Evolutionary conservation across 257 asterid genomes (phyloP).

Genomic region (Euphrasia confusa): DNA sequence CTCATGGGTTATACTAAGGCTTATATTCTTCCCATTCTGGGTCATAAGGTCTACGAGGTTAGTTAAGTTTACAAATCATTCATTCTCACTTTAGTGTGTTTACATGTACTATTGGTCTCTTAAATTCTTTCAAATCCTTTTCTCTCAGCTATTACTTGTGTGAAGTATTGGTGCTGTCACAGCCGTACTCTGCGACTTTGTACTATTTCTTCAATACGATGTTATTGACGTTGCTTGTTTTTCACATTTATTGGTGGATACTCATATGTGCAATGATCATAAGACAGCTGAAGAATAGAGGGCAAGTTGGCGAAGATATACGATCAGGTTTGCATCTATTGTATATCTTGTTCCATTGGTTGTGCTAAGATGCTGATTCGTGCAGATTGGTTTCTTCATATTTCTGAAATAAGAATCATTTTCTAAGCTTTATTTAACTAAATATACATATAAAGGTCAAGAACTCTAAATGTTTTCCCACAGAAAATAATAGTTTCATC

Average conservation of each 20-base stretch:
- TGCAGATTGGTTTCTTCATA: neutral
- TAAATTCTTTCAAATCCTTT: slow-evolving; percentile 27
- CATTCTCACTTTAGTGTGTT: neutral
- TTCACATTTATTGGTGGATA: slow-evolving; percentile 95
- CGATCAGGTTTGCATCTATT: slow-evolving; percentile 61
- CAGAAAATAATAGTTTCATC: neutral
- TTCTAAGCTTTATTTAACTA: neutral
- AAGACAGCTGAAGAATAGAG: slow-evolving; percentile 79
- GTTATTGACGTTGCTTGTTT: slow-evolving; percentile 69
- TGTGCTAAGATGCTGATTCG: neutral
- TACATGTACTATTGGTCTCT: slow-evolving; percentile 7
- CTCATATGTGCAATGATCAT: slow-evolving; percentile 78
- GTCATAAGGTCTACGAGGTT: slow-evolving; percentile 66
- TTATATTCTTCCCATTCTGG: slow-evolving; percentile 84
- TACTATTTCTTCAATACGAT: slow-evolving; percentile 84
- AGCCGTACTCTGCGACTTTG: slow-evolving; percentile 28
- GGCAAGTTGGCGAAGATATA: slow-evolving; percentile 94
- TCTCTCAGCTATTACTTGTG: slow-evolving; percentile 50
- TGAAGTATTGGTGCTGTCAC: slow-evolving; percentile 46
- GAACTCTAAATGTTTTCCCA: neutral
- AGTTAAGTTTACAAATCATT: slow-evolving; percentile 22
- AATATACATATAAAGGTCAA: neutral
- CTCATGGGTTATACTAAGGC: slow-evolving; percentile 85
- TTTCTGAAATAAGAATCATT: neutral
- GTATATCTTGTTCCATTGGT: neutral